Evolutionary conservation across 2,329 filamentous ascomycete genomes (phyloP).

Genomic region (Elsinoe necatrix): DNA sequence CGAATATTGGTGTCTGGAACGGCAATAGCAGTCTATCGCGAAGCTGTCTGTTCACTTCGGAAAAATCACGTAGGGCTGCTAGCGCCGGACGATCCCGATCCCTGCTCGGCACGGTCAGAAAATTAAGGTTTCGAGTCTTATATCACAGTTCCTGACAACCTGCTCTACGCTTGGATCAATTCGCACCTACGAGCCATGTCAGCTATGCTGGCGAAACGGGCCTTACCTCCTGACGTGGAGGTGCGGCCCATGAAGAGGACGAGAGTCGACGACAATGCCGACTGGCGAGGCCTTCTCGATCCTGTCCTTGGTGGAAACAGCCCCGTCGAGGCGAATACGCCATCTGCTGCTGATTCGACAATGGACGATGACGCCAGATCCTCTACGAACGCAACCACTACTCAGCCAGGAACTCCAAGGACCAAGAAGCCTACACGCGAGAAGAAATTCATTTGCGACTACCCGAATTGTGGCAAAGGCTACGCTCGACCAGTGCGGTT

Average conservation of each 20-base stretch:
- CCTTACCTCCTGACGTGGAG: not conserved
- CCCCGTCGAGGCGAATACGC: not conserved
- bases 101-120: not conserved
- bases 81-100: slow-evolving; percentile 4
- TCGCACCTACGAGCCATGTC: not conserved
- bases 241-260: not conserved
- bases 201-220: not conserved
- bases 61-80: slow-evolving; percentile 13
- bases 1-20: not conserved
- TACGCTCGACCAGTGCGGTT: slow-evolving; percentile 83
- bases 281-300: not conserved
- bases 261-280: not conserved
- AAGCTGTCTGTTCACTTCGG: not conserved
- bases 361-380: not conserved
- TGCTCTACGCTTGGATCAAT: not conserved
- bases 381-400: slow-evolving; percentile 19
- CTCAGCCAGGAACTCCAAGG: slow-evolving; percentile 23
- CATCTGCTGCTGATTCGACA: not conserved
- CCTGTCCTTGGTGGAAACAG: slow-evolving; percentile 1
- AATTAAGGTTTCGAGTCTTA: slow-evolving; percentile 9
- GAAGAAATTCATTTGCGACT: slow-evolving; percentile 70
- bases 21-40: not conserved
- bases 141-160: not conserved
- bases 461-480: slow-evolving; percentile 65
- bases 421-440: slow-evolving; percentile 44